These are phyloP conservation scores for Mycosphaerella sp. DNA, from an alignment of 2,329 filamentous ascomycete genomes.

Conservation along the genomic window DNA sequence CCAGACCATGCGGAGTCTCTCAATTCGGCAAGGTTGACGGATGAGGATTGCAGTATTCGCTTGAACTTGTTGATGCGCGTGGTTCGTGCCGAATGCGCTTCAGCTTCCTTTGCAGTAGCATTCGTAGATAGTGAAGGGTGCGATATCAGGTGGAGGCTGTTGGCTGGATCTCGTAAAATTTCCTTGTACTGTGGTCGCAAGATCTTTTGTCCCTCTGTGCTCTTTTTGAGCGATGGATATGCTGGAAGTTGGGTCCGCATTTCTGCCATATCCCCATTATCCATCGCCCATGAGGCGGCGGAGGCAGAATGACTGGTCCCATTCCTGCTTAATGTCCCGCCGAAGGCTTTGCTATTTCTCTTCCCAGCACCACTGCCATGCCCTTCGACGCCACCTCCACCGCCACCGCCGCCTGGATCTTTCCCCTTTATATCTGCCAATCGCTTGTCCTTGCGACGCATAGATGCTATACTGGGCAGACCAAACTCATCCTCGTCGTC, in stretches of 20 bases:
- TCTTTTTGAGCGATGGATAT: conserved; percentile 81
- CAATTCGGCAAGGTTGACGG: conserved; percentile 77
- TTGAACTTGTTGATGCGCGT: conserved; percentile 99
- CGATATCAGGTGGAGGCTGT: conserved; percentile 88
- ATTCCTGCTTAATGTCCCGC: conserved; percentile 11
- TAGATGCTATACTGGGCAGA: conserved; percentile 83
- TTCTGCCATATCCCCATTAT: conserved; percentile 91
- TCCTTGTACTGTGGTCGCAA: conserved; percentile 96
- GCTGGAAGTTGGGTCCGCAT: conserved; percentile 68
- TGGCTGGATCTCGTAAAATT: conserved; percentile 77
- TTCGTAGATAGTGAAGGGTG: conserved; percentile 69
- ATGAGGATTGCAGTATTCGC: conserved; percentile 83
- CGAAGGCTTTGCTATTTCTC: conserved; percentile 19
- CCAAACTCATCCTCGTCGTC: conserved; percentile 86
- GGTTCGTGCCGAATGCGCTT: conserved; percentile 79
- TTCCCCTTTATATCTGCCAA: conserved; percentile 41
- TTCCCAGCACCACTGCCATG: conserved; percentile 9
- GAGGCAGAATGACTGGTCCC: conserved; percentile 26
- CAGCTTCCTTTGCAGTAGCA: conserved; percentile 74
- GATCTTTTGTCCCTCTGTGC: conserved; percentile 76
- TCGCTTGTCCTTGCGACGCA: conserved; percentile 64
- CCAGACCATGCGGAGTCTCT: conserved; percentile 88
- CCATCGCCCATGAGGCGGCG: conserved; percentile 50
- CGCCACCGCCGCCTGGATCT: conserved; percentile 37
- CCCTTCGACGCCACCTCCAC: background rate